Base-by-base conservation (phyloP, 1,139 yeast genomes). In the Geotrichum bryndzae region DNA sequence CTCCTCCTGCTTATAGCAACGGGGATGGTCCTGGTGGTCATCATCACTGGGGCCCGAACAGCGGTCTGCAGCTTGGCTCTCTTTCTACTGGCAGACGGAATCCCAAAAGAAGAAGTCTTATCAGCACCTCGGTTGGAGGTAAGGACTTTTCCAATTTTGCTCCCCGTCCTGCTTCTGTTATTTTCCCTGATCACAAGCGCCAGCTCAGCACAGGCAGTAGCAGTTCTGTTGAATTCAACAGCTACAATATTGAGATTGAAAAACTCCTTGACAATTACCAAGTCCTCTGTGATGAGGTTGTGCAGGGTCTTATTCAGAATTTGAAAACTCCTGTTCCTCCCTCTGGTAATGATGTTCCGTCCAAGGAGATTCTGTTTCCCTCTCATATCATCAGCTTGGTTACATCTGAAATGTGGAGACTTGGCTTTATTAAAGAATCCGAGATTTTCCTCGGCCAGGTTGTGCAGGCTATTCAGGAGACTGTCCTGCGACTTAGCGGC, bases 401-500 rank as follows among this genome's bases (percentile, higher is more conserved):
- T 54, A 82, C 94, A 65, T 87, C 96, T 69, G 99, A 95, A 75
- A 91, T 94, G 99, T 94, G 99, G 99, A 84, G 99, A 76, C 81
- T 92, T 63, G 99, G 99, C 1, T 82, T 91, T 69, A 91, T 97
- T 48, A 87, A 88, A 68, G 97, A 92, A 74, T 86, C 95, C 71
- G 99, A 94, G 78, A 87, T 86, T 63, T 90, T 94, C 74, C 79
- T 94, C 66, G 97, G 97, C 60, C 95, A 89, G 74, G 96, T 91
- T 3, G 82, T 94, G 74, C 86, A 91, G 54, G 87, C 90, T 2
- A 91, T 94, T 68, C 99, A 94, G 78, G 86, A 84, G 61, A 69
- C 73, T 23, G 77, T 77, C 35, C 67, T 74, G 69, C 69, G 71
- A 61, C 68, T 68, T 55, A 86, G 86, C 70, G 96, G 94, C 59